Conservation (phyloP, 768 basidiomycete species). For the Exidia glandulosa region DNA sequence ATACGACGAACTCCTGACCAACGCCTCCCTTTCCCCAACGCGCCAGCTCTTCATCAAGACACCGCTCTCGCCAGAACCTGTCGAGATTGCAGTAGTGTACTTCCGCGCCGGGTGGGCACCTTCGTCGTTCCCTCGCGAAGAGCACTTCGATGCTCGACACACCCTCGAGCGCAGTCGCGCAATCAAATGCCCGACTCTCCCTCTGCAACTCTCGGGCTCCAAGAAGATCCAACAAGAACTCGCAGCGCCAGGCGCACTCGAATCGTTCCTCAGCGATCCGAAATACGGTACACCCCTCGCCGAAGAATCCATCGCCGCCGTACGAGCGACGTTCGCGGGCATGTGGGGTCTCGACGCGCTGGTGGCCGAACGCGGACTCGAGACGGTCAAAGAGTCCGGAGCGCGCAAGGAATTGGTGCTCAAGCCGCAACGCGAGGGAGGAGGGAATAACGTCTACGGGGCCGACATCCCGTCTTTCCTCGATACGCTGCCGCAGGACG, state of each 20-base stretch:
- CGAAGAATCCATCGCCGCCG: constrained; percentile 32
- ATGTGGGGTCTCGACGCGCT: constrained; percentile 69
- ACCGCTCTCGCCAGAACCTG: constrained; percentile 22
- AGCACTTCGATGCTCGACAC: constrained; percentile 63
- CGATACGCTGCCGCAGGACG: constrained; percentile 42
- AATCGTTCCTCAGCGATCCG: constrained; percentile 48
- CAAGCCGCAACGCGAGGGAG: constrained; percentile 97
- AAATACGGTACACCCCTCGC: constrained; percentile 22
- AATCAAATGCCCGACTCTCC: constrained; percentile 87
- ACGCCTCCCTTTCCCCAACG: constrained; percentile 39
- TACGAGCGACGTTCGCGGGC: constrained; percentile 73
- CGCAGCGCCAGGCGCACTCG: constrained; percentile 58
- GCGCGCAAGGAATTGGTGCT: constrained; percentile 65
- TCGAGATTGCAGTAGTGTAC: constrained; percentile 83
- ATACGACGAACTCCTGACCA: constrained; percentile 50
- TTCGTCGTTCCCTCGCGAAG: constrained; percentile 55
- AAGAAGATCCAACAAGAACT: constrained; percentile 94
- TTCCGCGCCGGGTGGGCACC: constrained; percentile 87
- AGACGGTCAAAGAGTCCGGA: constrained; percentile 35
- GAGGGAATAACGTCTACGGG: constrained; percentile 93
- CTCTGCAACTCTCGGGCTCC: constrained; percentile 87
- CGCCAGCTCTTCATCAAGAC: constrained; percentile 15
- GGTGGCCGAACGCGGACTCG: constrained; percentile 17
- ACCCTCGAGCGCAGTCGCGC: constrained; percentile 71
- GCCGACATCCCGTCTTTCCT: constrained; percentile 70